Base-by-base conservation (phyloP, 2,329 filamentous ascomycete genomes). In the Thermoascus crustaceus region DNA sequence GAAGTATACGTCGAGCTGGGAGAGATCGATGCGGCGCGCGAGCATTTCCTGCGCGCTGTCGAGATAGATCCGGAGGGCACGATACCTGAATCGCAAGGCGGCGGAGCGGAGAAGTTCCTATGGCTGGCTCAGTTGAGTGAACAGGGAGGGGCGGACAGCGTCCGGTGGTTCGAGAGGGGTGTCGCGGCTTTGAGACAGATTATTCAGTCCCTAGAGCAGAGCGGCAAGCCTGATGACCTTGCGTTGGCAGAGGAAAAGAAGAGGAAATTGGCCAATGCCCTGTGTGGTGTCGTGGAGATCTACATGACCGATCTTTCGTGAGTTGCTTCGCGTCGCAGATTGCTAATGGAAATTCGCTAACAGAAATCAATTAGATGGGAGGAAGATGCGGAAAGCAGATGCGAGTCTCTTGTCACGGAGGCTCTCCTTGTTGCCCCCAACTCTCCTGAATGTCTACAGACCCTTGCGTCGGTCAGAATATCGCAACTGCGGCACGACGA, bases 221-320 rank as follows among this genome's bases (percentile, higher is more conserved):
- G 63, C 20, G 44, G 60, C 40, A 52, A 58, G 44, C 38, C 60
- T 10, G 42, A 62, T 44, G 49, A 63, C 24, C 45, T 54, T 16
- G 42, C 66, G 16, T 51, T 68, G 22, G 34, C 78, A 25, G 73
- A 80, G 18, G 84, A 87, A 60, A 85, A 85, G 68, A 82, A 82
- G 58, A 71, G 72, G 46, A 91, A 91, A 62, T 71, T 96, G 22
- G 85, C 87, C 2, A 86, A 86, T 49, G 85, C 88, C n/a, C 73
- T 98, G 22, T 98, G 93, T 62, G 86, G 85, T 18, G 85, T 96
- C 41, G 80, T 85, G 5, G 91, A 98, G 66, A 86, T 98, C 32
- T 98, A 95, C 69, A 98, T 98, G 91, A 98, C 91, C 7, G 91
- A 98, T 66, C 67, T 96, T 50, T 91, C 84, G 52, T 91, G 76